phyloP scores from a whole-genome alignment of 148 eudicot genomes.

The Tetragonia tetragonoides region DNA sequence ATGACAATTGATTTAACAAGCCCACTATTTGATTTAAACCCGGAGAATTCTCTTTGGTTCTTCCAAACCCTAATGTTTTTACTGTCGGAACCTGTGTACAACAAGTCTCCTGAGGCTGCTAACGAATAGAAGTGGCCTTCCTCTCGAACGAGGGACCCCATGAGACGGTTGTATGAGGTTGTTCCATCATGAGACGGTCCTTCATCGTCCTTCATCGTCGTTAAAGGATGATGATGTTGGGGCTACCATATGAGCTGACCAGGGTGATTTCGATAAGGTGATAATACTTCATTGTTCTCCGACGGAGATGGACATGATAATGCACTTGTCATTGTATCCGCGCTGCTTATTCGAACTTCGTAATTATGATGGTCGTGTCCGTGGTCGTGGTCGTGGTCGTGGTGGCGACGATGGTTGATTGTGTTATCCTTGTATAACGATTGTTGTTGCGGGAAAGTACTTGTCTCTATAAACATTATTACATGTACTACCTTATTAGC shows the following conservation, averaged over 20 bases:
- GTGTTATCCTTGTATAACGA: not conserved
- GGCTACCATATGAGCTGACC: slow-evolving; percentile 44
- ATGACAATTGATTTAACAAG: slow-evolving; percentile 78
- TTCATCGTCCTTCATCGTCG: slow-evolving; percentile 8
- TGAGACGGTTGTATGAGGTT: slow-evolving; percentile 46
- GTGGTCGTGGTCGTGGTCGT: not conserved
- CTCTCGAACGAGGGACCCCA: slow-evolving; percentile 78
- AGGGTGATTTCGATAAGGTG: slow-evolving; percentile 53
- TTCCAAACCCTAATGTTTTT: slow-evolving; percentile 84
- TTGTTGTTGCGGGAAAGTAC: not conserved
- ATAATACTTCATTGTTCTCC: slow-evolving; percentile 15
- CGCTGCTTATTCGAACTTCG: not conserved
- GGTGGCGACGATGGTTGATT: not conserved
- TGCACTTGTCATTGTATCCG: slow-evolving; percentile 4
- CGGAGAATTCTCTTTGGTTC: slow-evolving; percentile 64
- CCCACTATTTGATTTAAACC: slow-evolving; percentile 74
- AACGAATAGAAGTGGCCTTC: slow-evolving; percentile 82
- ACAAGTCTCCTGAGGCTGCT: slow-evolving; percentile 60
- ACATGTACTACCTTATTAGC: too few species aligned
- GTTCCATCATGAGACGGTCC: not conserved
- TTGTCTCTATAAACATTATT: slow-evolving; percentile 22
- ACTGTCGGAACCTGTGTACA: slow-evolving; percentile 80
- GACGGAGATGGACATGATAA: slow-evolving; percentile 21
- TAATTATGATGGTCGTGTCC: not conserved
- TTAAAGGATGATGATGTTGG: not conserved